Evolutionary conservation across 208 protist genomes (phyloP), one percentile per base, ranked within the genome.

Genomic region (Leishmania tarentolae): DNA sequence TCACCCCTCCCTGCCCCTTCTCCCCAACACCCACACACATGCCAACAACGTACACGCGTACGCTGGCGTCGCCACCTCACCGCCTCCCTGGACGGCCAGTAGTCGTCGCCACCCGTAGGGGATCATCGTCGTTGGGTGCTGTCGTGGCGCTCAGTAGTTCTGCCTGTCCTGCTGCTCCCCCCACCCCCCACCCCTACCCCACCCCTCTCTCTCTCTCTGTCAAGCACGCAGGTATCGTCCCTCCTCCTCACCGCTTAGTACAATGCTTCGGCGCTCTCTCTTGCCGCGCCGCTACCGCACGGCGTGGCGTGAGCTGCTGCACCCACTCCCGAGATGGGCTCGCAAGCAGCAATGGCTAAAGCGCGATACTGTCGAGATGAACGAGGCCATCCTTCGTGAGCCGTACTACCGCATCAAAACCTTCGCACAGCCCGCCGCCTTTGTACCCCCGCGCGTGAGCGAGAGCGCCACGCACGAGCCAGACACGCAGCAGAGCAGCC

Each of bases 381-480:
- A 97, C 75, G 92, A 97, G 76, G 85, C 83, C 6, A 19, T 95
- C 19, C 84, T 97, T 53, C 90, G 92, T 0, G 85, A 90, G 65
- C 94, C 94, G 46, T 97, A 97, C 84, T 97, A 97, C 86, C 94
- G 86, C 53, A 83, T 97, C 35, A 95, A 95, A 85, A 90, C 78
- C 66, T 88, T 80, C 78, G n/a, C 74, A 19, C 80, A 81, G 69
- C 89, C 86, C 0, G 73, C 78, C 52, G 76, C 65, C 42, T 81
- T 75, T 65, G 44, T 53, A 2, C 35, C 76, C 9, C 80, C 59
- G 47, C 70, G 11, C 44, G 68, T 69, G 47, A 56, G 40, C 71
- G 75, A 13, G 11, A 63, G 76, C 65, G 79, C 75, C 31, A 78
- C 76, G 74, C 70, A 69, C n/a, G 80, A 86, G 52, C 59, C 72